Percentiles rank a stretch among this genome's conserved stretches.
Conservation (phyloP, 768 basidiomycete species). For the Tylopilus plumbeoviolaceoides region DNA sequence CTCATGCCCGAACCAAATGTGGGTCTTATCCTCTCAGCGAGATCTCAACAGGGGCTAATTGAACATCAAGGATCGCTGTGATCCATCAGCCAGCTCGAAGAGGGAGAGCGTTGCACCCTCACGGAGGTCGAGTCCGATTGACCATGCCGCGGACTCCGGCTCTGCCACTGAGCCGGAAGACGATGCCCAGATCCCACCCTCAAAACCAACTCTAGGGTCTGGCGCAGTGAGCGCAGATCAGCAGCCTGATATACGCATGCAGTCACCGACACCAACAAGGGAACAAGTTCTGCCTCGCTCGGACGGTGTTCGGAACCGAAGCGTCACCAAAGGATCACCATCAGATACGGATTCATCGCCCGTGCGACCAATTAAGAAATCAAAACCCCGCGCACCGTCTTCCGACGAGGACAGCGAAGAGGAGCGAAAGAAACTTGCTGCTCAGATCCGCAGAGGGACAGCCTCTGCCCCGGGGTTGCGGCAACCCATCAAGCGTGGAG, state of each 20-base stretch:
- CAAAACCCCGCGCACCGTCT: constrained; percentile 34
- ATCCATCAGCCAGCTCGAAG: constrained; percentile 2
- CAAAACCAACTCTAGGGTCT: background rate
- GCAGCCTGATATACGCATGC: constrained; percentile 13
- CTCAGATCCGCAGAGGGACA: constrained; percentile 39
- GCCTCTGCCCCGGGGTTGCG: constrained; percentile 49
- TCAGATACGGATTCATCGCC: constrained; percentile 54
- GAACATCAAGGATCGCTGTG: constrained; percentile 14
- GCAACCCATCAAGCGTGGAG: constrained; percentile 75
- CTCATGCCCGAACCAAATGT: constrained; percentile 18
- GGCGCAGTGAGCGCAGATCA: constrained; percentile 8
- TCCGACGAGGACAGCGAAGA: constrained; percentile 60
- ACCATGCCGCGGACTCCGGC: constrained; percentile 12
- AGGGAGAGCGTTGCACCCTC: constrained; percentile 1
- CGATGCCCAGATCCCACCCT: constrained; percentile 3
- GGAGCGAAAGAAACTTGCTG: constrained; percentile 41
- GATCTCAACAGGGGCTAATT: constrained; percentile 7
- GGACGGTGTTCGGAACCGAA: constrained; percentile 22
- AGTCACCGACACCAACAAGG: constrained; percentile 21
- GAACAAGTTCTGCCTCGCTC: constrained; percentile 1
- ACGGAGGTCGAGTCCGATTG: constrained; percentile 10
- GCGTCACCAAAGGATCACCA: constrained; percentile 20
- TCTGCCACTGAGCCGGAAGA: constrained; percentile 32
- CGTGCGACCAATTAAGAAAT: constrained; percentile 46
- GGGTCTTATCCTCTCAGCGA: constrained; percentile 9